These are phyloP conservation scores for Mercurialis annua DNA, from an alignment of 345 rosid species.

Conservation along the genomic window DNA sequence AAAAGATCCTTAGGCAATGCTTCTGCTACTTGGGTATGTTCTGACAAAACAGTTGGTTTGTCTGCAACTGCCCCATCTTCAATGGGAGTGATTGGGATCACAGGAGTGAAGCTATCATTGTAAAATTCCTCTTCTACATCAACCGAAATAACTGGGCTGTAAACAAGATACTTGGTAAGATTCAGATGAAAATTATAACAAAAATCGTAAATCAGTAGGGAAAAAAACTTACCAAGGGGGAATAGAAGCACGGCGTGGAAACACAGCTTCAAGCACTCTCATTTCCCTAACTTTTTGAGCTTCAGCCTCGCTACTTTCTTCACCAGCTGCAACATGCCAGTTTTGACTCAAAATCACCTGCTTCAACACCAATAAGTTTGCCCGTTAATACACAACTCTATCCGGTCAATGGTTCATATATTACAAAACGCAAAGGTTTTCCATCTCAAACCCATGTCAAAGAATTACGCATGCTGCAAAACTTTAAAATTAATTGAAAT, in stretches of 20 bases:
- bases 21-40: slow-evolving; percentile 14
- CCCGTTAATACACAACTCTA: neutral
- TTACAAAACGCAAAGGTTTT: neutral
- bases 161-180: neutral
- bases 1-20: slow-evolving; percentile 15
- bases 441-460: neutral
- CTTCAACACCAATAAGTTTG: neutral
- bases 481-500: neutral
- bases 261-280: slow-evolving; percentile 48
- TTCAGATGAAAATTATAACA: neutral
- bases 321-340: slow-evolving; percentile 52
- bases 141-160: slow-evolving; percentile 48
- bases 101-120: slow-evolving; percentile 48
- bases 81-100: slow-evolving; percentile 49
- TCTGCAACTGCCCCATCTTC: slow-evolving; percentile 46
- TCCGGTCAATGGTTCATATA: neutral
- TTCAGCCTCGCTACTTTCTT: slow-evolving; percentile 47
- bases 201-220: neutral
- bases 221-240: slow-evolving; percentile 41
- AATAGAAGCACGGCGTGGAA: slow-evolving; percentile 42
- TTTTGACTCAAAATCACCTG: slow-evolving; percentile 37
- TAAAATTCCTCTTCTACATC: slow-evolving; percentile 32
- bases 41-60: slow-evolving; percentile 16
- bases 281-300: slow-evolving; percentile 43
- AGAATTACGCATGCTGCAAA: neutral